Base-by-base conservation (phyloP, 192 early-diverging fungal genomes). In the Dissophora globulifera region DNA sequence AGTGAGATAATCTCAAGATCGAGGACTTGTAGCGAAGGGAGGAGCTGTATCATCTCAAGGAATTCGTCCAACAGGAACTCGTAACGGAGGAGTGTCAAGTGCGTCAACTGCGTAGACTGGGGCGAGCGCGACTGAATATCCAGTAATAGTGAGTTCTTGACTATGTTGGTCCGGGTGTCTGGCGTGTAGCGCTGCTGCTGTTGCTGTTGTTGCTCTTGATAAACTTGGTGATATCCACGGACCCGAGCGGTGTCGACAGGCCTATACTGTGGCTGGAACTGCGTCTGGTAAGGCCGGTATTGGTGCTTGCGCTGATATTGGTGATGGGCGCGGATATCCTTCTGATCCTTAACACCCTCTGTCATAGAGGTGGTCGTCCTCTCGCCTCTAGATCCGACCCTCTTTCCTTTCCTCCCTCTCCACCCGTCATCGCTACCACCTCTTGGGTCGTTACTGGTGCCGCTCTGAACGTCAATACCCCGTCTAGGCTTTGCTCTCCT, bases 21-120 rank as follows among this genome's bases (percentile, higher is more conserved):
- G 17, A 70, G 17, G 16, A 32, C 48, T 29, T 70, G 50, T 0
- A 70, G 19, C 3, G 50, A 51, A 15, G 58, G 58, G 20, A 70
- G 25, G 6, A 62, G 59, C 16, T 48, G 52, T 32, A 70, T 61
- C 52, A 62, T 41, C 35, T 56, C 59, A n/a, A 70, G 27, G 25
- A 59, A 62, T 45, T 70, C 68, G 17, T 54, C 33, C 68, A 61
- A 31, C 26, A 29, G 23, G 26, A 70, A 70, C 43, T 70, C 54
- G 38, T 70, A 70, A 6, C 52, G 58, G 17, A 50, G 32, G 1
- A 70, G 31, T 5, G 50, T 49, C 25, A 70, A 32, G 19, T 62
- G 50, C 22, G 68, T 70, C 52, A 70, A 27, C 20, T 55, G 68
- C 9, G 45, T 40, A 0, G 43, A 38, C 19, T 61, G 58, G 20